These are phyloP conservation scores for Vicia sativa DNA, from an alignment of 306 rosid species.

Conservation along the genomic window DNA sequence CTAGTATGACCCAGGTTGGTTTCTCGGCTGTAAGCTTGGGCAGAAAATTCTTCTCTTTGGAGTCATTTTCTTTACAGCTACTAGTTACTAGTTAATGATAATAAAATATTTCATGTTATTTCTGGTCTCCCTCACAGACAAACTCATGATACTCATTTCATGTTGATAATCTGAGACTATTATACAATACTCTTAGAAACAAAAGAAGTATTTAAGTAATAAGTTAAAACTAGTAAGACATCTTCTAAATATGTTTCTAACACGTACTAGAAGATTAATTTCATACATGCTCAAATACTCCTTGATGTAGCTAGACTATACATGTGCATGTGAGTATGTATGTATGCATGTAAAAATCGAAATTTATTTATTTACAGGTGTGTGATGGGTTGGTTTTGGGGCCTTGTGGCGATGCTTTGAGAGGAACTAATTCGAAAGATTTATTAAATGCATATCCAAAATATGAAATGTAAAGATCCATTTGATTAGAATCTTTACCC, in stretches of 20 bases:
- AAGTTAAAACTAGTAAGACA: slow-evolving; percentile 3
- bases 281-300: slow-evolving; percentile 8
- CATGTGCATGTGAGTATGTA: neutral
- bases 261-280: slow-evolving; percentile 17
- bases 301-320: neutral
- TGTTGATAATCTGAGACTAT: neutral
- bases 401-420: slow-evolving; percentile 12
- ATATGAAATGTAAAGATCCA: slow-evolving; percentile 23
- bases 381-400: neutral
- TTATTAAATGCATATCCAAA: slow-evolving; percentile 22
- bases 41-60: neutral
- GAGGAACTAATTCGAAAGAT: slow-evolving; percentile 20
- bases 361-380: slow-evolving; percentile 17
- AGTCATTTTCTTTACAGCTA: neutral
- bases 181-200: neutral
- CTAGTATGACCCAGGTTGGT: neutral
- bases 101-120: neutral
- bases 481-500: slow-evolving; percentile 52
- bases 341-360: neutral
- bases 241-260: slow-evolving; percentile 20
- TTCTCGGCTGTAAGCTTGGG: slow-evolving; percentile 1
- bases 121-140: neutral
- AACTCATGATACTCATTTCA: neutral
- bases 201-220: neutral
- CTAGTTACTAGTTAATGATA: slow-evolving; percentile 5